These are phyloP conservation scores for Calonectria montana DNA, from an alignment of 2,329 filamentous ascomycete species.

Conservation along the genomic window DNA sequence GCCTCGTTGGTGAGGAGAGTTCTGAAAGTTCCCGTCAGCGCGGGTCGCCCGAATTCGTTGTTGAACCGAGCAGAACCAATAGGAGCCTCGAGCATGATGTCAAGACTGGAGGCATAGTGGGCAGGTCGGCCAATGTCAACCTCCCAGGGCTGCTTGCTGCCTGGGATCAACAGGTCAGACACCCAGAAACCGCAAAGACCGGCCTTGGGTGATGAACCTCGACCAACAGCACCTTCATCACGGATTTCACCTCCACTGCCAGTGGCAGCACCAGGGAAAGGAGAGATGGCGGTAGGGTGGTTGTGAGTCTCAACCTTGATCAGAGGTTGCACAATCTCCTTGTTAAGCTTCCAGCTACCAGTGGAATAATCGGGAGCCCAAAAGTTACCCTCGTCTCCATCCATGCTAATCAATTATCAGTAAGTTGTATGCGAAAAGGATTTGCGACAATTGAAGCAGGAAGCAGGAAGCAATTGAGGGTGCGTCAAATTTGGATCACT, in stretches of 20 bases:
- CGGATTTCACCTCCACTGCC: conserved; percentile 95
- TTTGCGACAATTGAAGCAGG: not conserved
- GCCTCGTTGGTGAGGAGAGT: conserved; percentile 78
- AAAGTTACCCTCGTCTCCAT: conserved; percentile 58
- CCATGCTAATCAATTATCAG: conserved; percentile 38
- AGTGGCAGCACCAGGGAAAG: conserved; percentile 91
- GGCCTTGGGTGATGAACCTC: conserved; percentile 92
- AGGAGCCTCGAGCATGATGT: conserved; percentile 98
- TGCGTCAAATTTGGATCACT: conserved; percentile 16
- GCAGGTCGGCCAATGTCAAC: conserved; percentile 87
- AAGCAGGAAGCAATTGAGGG: not conserved
- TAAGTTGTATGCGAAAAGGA: not conserved
- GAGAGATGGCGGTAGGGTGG: conserved; percentile 95
- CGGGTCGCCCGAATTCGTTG: conserved; percentile 96
- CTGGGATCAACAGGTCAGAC: conserved; percentile 92
- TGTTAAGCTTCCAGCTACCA: conserved; percentile 87
- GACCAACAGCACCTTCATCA: conserved; percentile 93
- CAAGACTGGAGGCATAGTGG: conserved; percentile 92
- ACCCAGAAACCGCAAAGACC: conserved; percentile 95
- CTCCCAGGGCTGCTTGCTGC: conserved; percentile 87
- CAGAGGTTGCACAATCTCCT: conserved; percentile 87
- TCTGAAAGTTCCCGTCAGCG: conserved; percentile 89
- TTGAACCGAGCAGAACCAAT: conserved; percentile 97
- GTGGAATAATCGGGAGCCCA: conserved; percentile 92
- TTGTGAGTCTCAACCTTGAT: conserved; percentile 99